Base-by-base conservation (phyloP, 371 early-diverging fungal genomes). In the Coemansia sp. region DNA sequence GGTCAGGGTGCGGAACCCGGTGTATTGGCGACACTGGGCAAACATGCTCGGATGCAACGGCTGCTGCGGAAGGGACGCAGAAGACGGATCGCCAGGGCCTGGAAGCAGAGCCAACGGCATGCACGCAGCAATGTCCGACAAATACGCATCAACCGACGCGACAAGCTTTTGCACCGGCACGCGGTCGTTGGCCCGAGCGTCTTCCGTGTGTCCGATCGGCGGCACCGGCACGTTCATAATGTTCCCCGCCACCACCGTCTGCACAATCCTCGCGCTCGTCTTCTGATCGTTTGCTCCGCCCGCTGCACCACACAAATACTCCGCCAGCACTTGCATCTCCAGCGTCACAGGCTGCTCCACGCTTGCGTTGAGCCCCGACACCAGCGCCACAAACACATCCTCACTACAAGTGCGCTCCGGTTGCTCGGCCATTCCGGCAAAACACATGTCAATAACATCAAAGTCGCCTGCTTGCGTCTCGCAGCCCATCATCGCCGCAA, bases 71-170 rank as follows among this genome's bases (percentile, higher is more conserved):
- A 96, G 69, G 6, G 90, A 85, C 11, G 72, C 67, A 61, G 85
- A 91, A 1, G 91, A 82, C 0, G 96, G 95, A 68, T 97, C 98
- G 4, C 78, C 67, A 0, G 70, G 68, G 6, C 98, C 98, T 1
- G 98, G 89, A 89, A 97, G 89, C n/a, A 97, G 62, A 64, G 91
- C 90, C 1, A 95, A 84, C 14, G 84, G 82, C 12, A 94, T 71
- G 26, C 83, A 77, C 12, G 84, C 80, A 20, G 87, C 86, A 12
- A 91, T 66, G 2, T 90, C 88, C 25, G 86, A 84, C 20, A 92
- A 69, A 20, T 84, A 74, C 2, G 74, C 75, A 53, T 91, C 91
- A 42, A 91, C 69, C 0, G 59, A 44, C 1, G 56, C 50, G 5
- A 81, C 52, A 21, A 69, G 37, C 39, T 25, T 52, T 16, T 62